These are phyloP conservation scores for Bromus sterilis DNA, from an alignment of 176 grass and related monocot genomes.

Conservation along the genomic window DNA sequence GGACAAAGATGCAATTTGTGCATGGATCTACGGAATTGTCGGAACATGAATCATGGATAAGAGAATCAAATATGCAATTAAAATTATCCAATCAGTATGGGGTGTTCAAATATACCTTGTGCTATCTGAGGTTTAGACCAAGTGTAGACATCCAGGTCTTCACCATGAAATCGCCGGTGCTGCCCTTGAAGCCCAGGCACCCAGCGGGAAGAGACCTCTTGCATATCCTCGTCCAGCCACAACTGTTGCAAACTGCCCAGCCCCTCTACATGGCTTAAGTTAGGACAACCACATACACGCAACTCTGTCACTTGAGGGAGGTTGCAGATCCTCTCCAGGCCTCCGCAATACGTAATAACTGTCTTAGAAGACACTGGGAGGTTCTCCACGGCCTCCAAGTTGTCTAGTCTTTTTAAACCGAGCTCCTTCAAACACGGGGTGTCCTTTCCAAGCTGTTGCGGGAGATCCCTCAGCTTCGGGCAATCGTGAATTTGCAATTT, in stretches of 20 bases:
- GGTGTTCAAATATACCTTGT: neutral
- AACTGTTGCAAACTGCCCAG: neutral
- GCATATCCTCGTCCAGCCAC: neutral
- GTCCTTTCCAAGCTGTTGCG: neutral
- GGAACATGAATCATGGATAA: neutral
- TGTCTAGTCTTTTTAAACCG: accelerated
- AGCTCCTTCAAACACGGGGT: neutral
- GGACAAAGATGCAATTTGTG: neutral
- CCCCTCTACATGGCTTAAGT: neutral
- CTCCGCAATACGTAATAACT: accelerated
- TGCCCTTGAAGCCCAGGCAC: neutral
- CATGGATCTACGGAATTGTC: neutral
- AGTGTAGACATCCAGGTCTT: no score
- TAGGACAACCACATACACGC: accelerated
- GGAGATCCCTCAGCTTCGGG: slow-evolving; percentile 24
- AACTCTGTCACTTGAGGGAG: neutral
- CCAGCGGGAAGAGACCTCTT: neutral
- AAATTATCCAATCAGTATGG: neutral
- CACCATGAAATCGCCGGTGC: no score
- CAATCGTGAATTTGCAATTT: accelerated
- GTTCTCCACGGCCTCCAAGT: slow-evolving; percentile 7
- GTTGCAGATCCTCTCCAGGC: slow-evolving; percentile 1
- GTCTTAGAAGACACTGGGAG: accelerated
- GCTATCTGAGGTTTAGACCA: no score
- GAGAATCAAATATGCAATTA: neutral